Conservation (phyloP, 805 yeast genomes). For the Saccharomycopsis sp. region DNA sequence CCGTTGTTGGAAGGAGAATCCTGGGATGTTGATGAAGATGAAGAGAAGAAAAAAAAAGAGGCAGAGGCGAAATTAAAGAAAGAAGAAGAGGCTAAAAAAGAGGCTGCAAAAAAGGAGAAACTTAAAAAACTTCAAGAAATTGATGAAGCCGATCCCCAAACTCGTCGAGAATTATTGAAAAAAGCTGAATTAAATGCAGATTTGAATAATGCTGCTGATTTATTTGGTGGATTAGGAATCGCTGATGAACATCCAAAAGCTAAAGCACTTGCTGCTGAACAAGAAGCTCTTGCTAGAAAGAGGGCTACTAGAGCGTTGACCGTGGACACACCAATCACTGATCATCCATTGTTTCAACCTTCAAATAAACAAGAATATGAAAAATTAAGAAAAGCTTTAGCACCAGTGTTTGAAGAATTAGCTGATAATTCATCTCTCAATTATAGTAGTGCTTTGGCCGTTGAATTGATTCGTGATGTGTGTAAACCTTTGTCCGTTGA, state of each 20-base stretch:
- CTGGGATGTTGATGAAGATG: conserved; percentile 84
- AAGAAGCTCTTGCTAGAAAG: conserved; percentile 29
- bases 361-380: conserved; percentile 74
- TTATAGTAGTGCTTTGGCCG: conserved; percentile 69
- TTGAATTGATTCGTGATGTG: conserved; percentile 81
- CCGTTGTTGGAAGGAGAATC: conserved; percentile 62
- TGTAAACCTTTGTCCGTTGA: conserved; percentile 77
- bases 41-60: conserved; percentile 37
- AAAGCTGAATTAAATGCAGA: conserved; percentile 82
- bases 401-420: conserved; percentile 52
- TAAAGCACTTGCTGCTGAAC: conserved; percentile 31
- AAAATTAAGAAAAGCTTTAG: conserved; percentile 65
- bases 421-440: conserved; percentile 56
- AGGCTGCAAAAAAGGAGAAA: conserved; percentile 30
- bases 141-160: conserved; percentile 63
- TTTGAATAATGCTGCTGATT: conserved; percentile 85
- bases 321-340: conserved; percentile 58
- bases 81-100: conserved; percentile 40
- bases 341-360: conserved; percentile 80
- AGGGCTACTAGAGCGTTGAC: conserved; percentile 35
- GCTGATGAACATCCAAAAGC: conserved; percentile 43
- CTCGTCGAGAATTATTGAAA: conserved; percentile 67
- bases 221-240: conserved; percentile 68
- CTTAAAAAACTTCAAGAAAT: conserved; percentile 42
- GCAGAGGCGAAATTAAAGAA: conserved; percentile 31